A percentile compares a stretch with the other conserved stretches of the same genome.
Evolutionary conservation across 2,329 filamentous ascomycete species (phyloP).

Genomic region (Fusarium circinatum): DNA sequence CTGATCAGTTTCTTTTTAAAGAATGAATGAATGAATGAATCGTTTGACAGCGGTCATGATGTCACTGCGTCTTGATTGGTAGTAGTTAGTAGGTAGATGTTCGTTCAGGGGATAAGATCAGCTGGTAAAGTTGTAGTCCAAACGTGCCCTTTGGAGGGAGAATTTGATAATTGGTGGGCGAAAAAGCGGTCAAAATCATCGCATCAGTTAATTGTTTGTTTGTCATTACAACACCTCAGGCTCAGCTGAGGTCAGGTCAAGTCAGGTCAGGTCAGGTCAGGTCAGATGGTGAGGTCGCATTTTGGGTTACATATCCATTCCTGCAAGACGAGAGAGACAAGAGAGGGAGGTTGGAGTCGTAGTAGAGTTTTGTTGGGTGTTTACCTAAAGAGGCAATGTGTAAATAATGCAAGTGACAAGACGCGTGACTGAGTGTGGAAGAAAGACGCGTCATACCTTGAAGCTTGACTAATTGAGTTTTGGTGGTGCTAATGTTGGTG

Average conservation of each 20-base stretch:
- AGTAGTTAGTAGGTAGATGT: background rate
- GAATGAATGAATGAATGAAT: background rate
- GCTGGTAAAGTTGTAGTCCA: background rate
- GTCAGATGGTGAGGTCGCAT: slow-evolving; percentile 21
- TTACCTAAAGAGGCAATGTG: slow-evolving; percentile 32
- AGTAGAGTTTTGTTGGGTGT: slow-evolving; percentile 12
- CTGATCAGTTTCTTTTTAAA: slow-evolving; percentile 25
- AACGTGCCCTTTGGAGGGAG: background rate
- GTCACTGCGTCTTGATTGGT: slow-evolving; percentile 5
- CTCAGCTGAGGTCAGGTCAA: background rate
- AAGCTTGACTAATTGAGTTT: slow-evolving; percentile 14
- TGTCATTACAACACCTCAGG: background rate
- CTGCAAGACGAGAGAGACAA: background rate
- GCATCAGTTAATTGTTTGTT: background rate
- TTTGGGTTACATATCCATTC: slow-evolving; percentile 32
- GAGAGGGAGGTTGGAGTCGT: background rate
- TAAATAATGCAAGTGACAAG: slow-evolving; percentile 24
- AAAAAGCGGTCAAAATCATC: slow-evolving; percentile 28
- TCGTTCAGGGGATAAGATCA: slow-evolving; percentile 4
- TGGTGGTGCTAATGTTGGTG: background rate
- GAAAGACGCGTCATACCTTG: slow-evolving; percentile 17
- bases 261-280: background rate
- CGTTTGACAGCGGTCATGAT: slow-evolving; percentile 22
- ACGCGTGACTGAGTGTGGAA: slow-evolving; percentile 14
- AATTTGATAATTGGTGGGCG: background rate